phyloP scores from a whole-genome alignment of 805 yeast species.

The Candida takata region DNA sequence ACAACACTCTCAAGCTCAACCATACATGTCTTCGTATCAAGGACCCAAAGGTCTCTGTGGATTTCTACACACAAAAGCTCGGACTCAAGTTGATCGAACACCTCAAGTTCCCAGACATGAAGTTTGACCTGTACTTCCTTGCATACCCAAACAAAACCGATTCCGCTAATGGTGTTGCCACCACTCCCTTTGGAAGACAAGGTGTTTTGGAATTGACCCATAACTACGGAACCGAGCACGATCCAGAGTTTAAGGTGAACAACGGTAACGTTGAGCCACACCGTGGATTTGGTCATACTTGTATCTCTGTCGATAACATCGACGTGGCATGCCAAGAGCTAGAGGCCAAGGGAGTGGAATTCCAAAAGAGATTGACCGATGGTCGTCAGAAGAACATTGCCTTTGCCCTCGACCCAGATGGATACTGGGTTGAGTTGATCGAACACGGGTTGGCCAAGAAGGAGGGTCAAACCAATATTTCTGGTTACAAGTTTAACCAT shows the following conservation, averaged over 20 bases:
- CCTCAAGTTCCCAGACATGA: constrained; percentile 44
- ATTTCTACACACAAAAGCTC: constrained; percentile 67
- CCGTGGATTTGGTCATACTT: constrained; percentile 92
- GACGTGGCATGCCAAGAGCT: constrained; percentile 51
- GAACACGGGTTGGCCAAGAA: constrained; percentile 42
- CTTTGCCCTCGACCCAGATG: constrained; percentile 91
- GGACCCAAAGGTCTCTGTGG: constrained; percentile 66
- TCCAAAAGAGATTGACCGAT: constrained; percentile 78
- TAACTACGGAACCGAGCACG: constrained; percentile 64
- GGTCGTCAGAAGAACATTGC: constrained; percentile 94
- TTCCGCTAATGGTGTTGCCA: neutral
- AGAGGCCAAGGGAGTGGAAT: constrained; percentile 55
- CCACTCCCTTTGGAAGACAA: constrained; percentile 16
- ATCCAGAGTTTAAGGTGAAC: constrained; percentile 48
- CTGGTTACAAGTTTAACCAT: constrained; percentile 56
- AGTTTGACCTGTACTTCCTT: constrained; percentile 64
- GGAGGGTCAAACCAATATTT: constrained; percentile 32
- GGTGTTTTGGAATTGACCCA: constrained; percentile 86
- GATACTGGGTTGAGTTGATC: constrained; percentile 92
- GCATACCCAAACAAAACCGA: constrained; percentile 28
- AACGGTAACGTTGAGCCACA: constrained; percentile 82
- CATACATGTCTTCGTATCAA: constrained; percentile 77
- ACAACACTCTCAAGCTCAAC: constrained; percentile 35
- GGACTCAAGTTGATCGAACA: constrained; percentile 59
- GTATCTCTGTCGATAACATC: constrained; percentile 80